Conservation (phyloP, 2,329 filamentous ascomycete genomes). For the Colletotrichum paranaense region DNA sequence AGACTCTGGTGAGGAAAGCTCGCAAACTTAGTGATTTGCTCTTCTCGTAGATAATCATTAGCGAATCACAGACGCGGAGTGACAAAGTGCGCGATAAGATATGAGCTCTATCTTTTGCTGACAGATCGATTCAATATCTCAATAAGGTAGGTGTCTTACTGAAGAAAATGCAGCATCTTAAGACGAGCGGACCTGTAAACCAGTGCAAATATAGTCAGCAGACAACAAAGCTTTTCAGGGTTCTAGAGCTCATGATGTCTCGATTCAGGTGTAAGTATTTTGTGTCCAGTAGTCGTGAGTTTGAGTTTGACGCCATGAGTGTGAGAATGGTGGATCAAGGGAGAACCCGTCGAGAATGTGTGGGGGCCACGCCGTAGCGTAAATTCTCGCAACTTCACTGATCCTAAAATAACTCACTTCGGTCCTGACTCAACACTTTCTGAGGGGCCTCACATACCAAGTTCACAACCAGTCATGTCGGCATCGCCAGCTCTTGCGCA, state of each 20-base stretch:
- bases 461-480: background rate
- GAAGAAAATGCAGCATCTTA: no score
- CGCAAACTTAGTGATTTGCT: background rate
- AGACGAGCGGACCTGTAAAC: no score
- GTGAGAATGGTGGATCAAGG: slow-evolving; percentile 16
- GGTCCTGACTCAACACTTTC: slow-evolving; percentile 23
- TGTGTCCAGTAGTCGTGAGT: background rate
- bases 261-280: no score
- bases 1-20: slow-evolving; percentile 1
- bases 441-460: background rate
- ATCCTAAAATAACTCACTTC: slow-evolving; percentile 30
- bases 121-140: no score
- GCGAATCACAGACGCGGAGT: background rate
- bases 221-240: no score
- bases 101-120: background rate
- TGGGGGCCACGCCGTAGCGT: slow-evolving; percentile 4
- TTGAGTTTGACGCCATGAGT: background rate
- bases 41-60: no score
- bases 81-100: background rate
- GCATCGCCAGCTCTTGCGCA: slow-evolving; percentile 11
- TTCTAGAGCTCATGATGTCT: no score
- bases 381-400: slow-evolving; percentile 32
- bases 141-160: no score
- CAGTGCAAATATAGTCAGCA: no score
- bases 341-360: background rate